phyloP scores from a whole-genome alignment of 768 basidiomycete species.

The Phanerodontia chrysosporium region DNA sequence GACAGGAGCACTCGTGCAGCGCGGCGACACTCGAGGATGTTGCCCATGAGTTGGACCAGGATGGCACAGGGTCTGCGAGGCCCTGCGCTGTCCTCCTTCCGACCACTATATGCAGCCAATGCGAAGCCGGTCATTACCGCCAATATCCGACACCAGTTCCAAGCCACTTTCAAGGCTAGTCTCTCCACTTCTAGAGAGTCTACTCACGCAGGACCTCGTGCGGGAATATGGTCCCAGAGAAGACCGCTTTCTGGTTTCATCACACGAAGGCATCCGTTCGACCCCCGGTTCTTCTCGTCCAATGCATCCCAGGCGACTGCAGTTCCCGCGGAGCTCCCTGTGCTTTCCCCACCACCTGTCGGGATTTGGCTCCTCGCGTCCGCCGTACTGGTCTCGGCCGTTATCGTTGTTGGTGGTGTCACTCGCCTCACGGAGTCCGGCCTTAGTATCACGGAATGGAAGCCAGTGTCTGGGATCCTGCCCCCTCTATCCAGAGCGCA shows the following conservation, averaged over 20 bases:
- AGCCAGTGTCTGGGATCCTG: slow-evolving; percentile 82
- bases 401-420: slow-evolving; percentile 93
- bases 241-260: background rate
- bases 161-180: background rate
- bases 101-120: background rate
- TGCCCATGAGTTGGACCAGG: background rate
- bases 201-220: background rate
- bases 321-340: slow-evolving; percentile 35
- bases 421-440: slow-evolving; percentile 97
- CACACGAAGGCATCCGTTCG: slow-evolving; percentile 16
- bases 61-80: background rate
- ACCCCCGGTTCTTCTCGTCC: slow-evolving; percentile 38
- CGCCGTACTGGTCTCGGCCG: slow-evolving; percentile 81
- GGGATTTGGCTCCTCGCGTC: slow-evolving; percentile 84
- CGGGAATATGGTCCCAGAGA: background rate
- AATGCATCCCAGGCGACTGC: slow-evolving; percentile 20
- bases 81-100: background rate
- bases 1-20: background rate
- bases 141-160: background rate
- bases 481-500: slow-evolving; percentile 74
- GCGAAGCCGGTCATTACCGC: background rate
- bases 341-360: slow-evolving; percentile 65
- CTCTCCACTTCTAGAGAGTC: background rate
- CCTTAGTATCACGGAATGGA: slow-evolving; percentile 97
- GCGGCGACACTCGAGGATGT: background rate